These are phyloP conservation scores for Croton setiger DNA, from an alignment of 441 rosid species.

Conservation along the genomic window DNA sequence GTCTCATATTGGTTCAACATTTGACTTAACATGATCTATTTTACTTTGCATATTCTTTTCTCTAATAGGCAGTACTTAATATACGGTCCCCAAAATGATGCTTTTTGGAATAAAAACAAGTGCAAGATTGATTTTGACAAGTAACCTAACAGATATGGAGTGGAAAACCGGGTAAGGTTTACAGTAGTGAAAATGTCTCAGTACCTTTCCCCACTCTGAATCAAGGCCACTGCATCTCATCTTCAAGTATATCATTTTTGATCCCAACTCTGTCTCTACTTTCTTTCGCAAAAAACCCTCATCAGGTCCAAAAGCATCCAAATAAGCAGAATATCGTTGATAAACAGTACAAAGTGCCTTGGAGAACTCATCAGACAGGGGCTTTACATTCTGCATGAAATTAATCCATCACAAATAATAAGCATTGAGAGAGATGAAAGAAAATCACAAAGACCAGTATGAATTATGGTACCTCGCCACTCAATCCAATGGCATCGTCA, in stretches of 20 bases:
- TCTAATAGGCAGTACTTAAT: not conserved
- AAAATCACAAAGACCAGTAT: not conserved
- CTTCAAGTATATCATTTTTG: conserved; percentile 94
- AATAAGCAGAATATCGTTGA: conserved; percentile 61
- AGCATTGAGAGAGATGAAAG: not conserved
- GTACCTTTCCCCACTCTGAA: conserved; percentile 95
- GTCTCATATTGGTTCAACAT: not conserved
- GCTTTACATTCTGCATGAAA: conserved; percentile 61
- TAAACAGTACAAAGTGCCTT: conserved; percentile 51
- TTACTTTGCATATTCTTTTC: not conserved
- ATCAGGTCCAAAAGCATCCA: conserved; percentile 72
- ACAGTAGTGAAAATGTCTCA: not conserved
- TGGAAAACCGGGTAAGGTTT: not conserved
- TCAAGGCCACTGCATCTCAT: conserved; percentile 91
- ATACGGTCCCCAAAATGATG: not conserved
- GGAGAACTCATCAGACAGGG: conserved; percentile 48
- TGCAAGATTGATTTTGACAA: not conserved
- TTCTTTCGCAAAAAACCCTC: conserved; percentile 77
- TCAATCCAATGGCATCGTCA: conserved; percentile 79
- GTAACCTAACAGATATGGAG: not conserved
- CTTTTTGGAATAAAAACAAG: not conserved
- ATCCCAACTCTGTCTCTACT: conserved; percentile 88
- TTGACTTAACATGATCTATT: not conserved
- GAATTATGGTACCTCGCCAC: conserved; percentile 74
- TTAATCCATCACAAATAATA: not conserved